Conservation (phyloP, 192 early-diverging fungal genomes). For the Coemansia sp. region DNA sequence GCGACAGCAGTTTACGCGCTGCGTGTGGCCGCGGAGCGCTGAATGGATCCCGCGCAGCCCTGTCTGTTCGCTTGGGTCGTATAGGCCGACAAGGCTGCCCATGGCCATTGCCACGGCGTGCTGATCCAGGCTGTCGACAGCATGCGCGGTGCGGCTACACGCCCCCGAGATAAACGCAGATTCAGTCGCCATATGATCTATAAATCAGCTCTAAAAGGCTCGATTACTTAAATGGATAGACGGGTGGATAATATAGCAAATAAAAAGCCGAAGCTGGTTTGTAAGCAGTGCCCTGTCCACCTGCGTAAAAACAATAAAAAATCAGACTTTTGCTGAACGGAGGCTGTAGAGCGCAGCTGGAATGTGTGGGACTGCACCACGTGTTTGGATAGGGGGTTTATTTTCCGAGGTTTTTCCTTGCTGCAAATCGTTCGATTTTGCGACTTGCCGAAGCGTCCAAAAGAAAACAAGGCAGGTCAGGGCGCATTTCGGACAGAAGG, state of each 20-base stretch:
- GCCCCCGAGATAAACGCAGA: constrained; percentile 34
- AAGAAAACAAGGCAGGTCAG: too few species aligned
- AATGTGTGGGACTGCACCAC: background rate
- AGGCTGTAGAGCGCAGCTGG: background rate
- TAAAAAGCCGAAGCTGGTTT: background rate
- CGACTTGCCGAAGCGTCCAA: too few species aligned
- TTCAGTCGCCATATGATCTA: background rate
- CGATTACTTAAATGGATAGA: too few species aligned
- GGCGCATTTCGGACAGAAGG: too few species aligned
- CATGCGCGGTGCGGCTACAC: constrained; percentile 48
- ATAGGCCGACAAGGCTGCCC: constrained; percentile 67
- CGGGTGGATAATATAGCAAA: background rate
- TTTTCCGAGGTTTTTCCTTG: too few species aligned
- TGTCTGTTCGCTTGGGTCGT: constrained; percentile 60
- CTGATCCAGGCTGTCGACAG: constrained; percentile 22
- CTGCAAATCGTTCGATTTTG: too few species aligned
- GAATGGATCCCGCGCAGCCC: constrained; percentile 42
- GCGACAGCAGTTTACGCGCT: constrained; percentile 73
- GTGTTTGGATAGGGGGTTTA: too few species aligned
- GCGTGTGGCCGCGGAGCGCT: constrained; percentile 74
- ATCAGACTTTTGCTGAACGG: background rate
- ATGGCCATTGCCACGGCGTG: constrained; percentile 69
- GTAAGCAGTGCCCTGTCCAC: background rate
- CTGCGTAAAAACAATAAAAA: too few species aligned
- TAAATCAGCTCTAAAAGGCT: background rate